phyloP scores from a whole-genome alignment of 148 eudicot species.

The Camellia granthamiana region DNA sequence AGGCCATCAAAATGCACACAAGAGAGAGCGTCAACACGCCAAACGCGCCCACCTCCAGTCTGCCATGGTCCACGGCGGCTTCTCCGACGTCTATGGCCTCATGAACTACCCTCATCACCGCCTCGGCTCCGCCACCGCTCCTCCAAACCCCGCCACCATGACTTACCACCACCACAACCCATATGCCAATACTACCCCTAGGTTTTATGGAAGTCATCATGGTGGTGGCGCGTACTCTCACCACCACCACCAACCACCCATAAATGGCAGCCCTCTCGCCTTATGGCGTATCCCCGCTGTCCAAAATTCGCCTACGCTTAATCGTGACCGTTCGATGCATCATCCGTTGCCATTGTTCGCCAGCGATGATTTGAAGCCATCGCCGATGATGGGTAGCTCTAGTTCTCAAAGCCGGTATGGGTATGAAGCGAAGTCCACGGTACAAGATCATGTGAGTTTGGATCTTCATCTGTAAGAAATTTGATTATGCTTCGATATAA shows the following conservation, averaged over 20 bases:
- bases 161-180: not conserved
- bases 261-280: constrained; percentile 68
- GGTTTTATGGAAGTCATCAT: constrained; percentile 21
- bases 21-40: constrained; percentile 84
- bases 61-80: constrained; percentile 28
- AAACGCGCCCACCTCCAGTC: constrained; percentile 80
- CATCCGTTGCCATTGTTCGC: constrained; percentile 24
- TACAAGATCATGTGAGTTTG: constrained; percentile 84
- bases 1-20: constrained; percentile 98
- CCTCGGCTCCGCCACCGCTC: constrained; percentile 11
- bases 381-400: constrained; percentile 16
- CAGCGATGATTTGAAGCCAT: constrained; percentile 20
- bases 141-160: not conserved
- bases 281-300: constrained; percentile 59
- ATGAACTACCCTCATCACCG: constrained; percentile 31
- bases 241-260: constrained; percentile 25
- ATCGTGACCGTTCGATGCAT: constrained; percentile 37
- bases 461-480: constrained; percentile 77
- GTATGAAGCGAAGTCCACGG: constrained; percentile 31
- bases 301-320: constrained; percentile 23
- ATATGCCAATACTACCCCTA: not conserved
- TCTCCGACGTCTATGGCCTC: constrained; percentile 32
- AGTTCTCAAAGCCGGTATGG: constrained; percentile 28
- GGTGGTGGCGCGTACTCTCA: constrained; percentile 14
- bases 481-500: not conserved